Base-by-base conservation (phyloP, 1,284 basidiomycete genomes). In the Ceratobasidium theobromae region DNA sequence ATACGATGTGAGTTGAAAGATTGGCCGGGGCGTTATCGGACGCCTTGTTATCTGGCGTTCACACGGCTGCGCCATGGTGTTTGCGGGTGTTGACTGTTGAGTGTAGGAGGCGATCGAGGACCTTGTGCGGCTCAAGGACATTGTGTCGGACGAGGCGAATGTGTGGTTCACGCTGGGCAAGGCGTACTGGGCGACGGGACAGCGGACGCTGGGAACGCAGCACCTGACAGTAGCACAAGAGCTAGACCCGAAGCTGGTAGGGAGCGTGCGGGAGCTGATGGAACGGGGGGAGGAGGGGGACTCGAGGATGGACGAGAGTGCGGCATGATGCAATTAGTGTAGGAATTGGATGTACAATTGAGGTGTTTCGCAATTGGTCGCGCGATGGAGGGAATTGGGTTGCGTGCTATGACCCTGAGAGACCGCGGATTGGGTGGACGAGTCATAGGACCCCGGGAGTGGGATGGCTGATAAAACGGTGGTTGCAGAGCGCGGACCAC, bases 81-180 rank as follows among this genome's bases (percentile, higher is more conserved):
- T 60, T 60, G 55, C 11, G n/a, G 43, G 28, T 60, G 45, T 60
- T 60, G 69, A 70, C 68, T 65, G 60, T 70, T 71, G 67, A 48
- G 45, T 48, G 69, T 79, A 95, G 92, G 80, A 81, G 62, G 93
- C 95, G 18, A 84, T 93, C 52, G 75, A 82, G 68, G 91, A 93
- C 74, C 82, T 98, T 71, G 86, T 92, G 76, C 79, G 82, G 66
- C 83, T 98, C 53, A 82, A 86, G 70, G 86, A 86, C 73, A 80
- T 84, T 67, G 90, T 93, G 32, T 93, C 95, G 11, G 92, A 95
- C 75, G 95, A 98, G 80, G 89, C 93, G 67, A 95, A 96, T 77
- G 90, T 98, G 60, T 86, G 95, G 69, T 95, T 95, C 82, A 87
- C 96, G 76, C 84, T 98, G n/a, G 95, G 93, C 33, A 91, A 90